Base-by-base conservation (phyloP, 768 basidiomycete genomes). In the Omphalotus guepiniiformis region DNA sequence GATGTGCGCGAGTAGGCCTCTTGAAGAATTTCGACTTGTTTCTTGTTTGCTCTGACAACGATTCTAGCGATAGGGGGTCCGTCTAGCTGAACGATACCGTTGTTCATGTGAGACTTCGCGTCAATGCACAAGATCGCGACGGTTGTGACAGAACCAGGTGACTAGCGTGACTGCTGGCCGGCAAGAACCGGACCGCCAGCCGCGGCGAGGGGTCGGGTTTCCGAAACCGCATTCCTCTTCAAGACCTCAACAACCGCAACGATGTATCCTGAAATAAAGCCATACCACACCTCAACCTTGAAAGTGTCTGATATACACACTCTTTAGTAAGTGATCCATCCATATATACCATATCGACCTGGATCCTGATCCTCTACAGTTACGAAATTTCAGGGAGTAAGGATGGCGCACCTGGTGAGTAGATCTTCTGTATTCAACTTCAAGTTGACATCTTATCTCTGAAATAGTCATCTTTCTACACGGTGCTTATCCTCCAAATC, bases 321-420 rank as follows among this genome's bases (percentile, higher is more conserved):
- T 6, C 76, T 93, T 51, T 81, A 93, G 88, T 90, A 44, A 53
- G 65, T 50, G 43, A 21, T 25, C 2, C 41, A 46, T 26, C 13
- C 34, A 12, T 40, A 25, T 15, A 21, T 34, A 6, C 18, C 19
- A 4, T 8, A n/a, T n/a, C 37, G 12, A 42, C 46, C 13, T 21
- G 11, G 9, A 38, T 52, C 3, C 53, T 47, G 11, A 34, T 18
- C 22, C 28, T 45, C 27, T 50, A 25, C 54, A 93, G 91, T 68
- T 93, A 88, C 58, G 89, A 92, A 64, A 57, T 92, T 42, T 80
- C 80, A 54, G 91, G 91, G 32, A 92, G 87, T 58, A 79, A 79
- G 54, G 71, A 82, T 34, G 91, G 89, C 18, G 73, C 68, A 46
- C 87, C 91, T 63, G 87, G 90, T 83, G 59, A 32, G 67, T 55